These are phyloP conservation scores for Aspergillus intermedius DNA, from an alignment of 2,329 filamentous ascomycete species.

Conservation along the genomic window DNA sequence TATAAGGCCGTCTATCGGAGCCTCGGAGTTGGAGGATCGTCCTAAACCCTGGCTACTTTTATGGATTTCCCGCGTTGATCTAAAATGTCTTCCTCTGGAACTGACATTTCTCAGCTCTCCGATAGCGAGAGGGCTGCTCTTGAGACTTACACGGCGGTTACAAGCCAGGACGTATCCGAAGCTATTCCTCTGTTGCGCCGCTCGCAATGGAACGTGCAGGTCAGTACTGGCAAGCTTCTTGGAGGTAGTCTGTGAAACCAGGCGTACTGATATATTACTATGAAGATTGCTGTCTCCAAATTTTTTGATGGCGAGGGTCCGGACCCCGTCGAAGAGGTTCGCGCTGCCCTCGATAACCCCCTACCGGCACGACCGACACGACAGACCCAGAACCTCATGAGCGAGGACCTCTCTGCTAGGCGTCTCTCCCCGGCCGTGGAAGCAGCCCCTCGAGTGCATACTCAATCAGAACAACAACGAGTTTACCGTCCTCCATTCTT, in stretches of 20 bases:
- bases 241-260: neutral
- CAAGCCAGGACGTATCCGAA: constrained; percentile 69
- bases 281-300: constrained; percentile 85
- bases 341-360: constrained; percentile 53
- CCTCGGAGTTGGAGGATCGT: neutral
- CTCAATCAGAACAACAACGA: constrained; percentile 60
- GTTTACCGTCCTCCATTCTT: constrained; percentile 67
- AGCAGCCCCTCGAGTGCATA: constrained; percentile 78
- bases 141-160: constrained; percentile 82
- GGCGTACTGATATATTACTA: constrained; percentile 12
- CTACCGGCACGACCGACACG: constrained; percentile 58
- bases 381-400: constrained; percentile 64
- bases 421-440: constrained; percentile 42
- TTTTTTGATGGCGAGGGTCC: constrained; percentile 95
- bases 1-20: neutral
- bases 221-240: constrained; percentile 26
- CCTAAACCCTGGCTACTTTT: constrained; percentile 5
- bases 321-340: constrained; percentile 71
- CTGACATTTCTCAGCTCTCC: constrained; percentile 61
- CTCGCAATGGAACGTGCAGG: constrained; percentile 95
- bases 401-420: constrained; percentile 32
- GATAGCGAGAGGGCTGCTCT: constrained; percentile 74
- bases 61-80: constrained; percentile 16
- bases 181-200: constrained; percentile 73
- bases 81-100: constrained; percentile 43